Base-by-base conservation (phyloP, 2,329 filamentous ascomycete genomes). In the Fusarium anthophilum region DNA sequence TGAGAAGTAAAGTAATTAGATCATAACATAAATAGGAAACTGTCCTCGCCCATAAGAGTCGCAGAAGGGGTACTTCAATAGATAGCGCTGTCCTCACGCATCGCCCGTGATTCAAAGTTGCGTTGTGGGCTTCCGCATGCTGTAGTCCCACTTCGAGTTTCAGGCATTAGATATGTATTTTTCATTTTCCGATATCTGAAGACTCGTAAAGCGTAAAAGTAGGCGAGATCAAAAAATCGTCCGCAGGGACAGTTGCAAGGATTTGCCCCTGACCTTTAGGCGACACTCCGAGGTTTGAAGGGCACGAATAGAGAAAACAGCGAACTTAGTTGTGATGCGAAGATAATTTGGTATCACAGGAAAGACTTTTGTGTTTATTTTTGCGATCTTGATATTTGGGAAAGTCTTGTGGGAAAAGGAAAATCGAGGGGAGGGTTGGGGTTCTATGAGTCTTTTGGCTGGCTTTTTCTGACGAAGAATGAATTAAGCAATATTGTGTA, bases 241-340 rank as follows among this genome's bases (percentile, higher is more conserved):
- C 12, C 24, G 11, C 17, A 26, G 17, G 17, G 17, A 20, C n/a
- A 8, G 13, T 45, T 20, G 12, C 12, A 20, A 45, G 44, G 44
- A 26, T 26, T 20, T 45, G 11, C 12, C 24, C 44, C 4, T 20
- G 5, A 6, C 7, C 6, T 26, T 18, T 45, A 4, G 24, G 43
- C 3, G 24, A 20, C 43, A 20, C 24, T 26, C 17, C 24, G 7
- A 26, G 8, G 8, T 45, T 20, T 20, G n/a, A 45, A 44, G n/a
- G n/a, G 13, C n/a, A 20, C 5, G 11, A 26, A 20, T 20, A 45
- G n/a, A 26, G 17, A 18, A 45, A 45, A 20, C 12, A 26, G 8
- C 8, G 18, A 14, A 45, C 5, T 45, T 3, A 0, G 2, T 26
- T 26, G 18, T 20, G 39, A 1, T 11, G 12, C 0, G 17, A 14